Evolutionary conservation across 2,329 filamentous ascomycete genomes (phyloP).

Genomic region (Calonectria ilicicola): DNA sequence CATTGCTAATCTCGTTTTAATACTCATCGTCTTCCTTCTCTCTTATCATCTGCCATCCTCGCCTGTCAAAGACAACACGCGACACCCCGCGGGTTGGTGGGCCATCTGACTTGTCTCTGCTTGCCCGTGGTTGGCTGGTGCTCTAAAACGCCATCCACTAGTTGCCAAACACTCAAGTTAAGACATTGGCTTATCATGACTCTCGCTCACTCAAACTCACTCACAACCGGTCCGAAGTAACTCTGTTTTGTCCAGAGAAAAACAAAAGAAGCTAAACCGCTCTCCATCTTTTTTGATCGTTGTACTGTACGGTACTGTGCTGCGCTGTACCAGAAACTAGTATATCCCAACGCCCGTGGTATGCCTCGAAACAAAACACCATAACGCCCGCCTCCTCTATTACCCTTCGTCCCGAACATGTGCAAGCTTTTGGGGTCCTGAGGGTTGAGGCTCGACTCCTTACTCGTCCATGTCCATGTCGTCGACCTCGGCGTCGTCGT

Average conservation of each 20-base stretch:
- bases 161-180: background rate
- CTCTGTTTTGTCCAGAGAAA: background rate
- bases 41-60: background rate
- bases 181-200: background rate
- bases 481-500: conserved; percentile 47
- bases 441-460: background rate
- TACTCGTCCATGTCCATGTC: conserved; percentile 46
- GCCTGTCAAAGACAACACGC: background rate
- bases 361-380: conserved; percentile 31
- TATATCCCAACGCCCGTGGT: conserved; percentile 30
- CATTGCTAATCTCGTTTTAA: background rate
- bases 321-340: conserved; percentile 20
- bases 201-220: background rate
- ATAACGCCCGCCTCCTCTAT: conserved; percentile 22
- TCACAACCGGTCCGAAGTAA: conserved; percentile 6
- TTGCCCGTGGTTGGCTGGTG: background rate
- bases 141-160: background rate
- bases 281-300: conserved; percentile 17
- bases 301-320: conserved; percentile 19
- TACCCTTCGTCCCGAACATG: conserved; percentile 23
- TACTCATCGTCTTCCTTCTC: background rate
- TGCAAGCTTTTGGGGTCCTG: conserved; percentile 13
- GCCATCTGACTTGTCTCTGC: conserved; percentile 15
- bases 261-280: conserved; percentile 8
- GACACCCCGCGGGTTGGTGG: background rate